These are phyloP conservation scores for Elongisporangium anandrum DNA, from an alignment of 352 stramenopile genomes.

Conservation along the genomic window DNA sequence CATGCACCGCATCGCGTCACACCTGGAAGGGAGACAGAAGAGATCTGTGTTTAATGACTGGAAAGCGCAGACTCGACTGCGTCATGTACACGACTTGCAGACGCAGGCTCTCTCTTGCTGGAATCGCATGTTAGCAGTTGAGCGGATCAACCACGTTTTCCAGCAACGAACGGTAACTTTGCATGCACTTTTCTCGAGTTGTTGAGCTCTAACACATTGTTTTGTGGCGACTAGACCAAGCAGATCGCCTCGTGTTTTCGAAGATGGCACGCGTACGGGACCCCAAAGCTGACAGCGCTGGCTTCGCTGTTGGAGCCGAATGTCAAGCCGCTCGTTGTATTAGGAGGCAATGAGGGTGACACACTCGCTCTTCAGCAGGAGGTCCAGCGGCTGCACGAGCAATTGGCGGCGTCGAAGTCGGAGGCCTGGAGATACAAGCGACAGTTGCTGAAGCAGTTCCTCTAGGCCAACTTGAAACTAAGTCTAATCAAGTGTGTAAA, in stretches of 20 bases:
- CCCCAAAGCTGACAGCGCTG: not conserved
- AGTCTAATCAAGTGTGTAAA: not conserved
- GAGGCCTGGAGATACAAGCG: slow-evolving; percentile 74
- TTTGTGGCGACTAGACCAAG: slow-evolving; percentile 22
- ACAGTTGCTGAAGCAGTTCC: slow-evolving; percentile 72
- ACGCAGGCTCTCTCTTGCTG: slow-evolving; percentile 42
- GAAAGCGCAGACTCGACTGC: slow-evolving; percentile 28
- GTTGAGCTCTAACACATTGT: not conserved
- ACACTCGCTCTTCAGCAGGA: slow-evolving; percentile 43
- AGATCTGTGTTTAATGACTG: slow-evolving; percentile 32
- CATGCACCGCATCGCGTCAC: slow-evolving; percentile 33
- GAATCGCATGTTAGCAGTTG: slow-evolving; percentile 65
- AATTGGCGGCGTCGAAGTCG: slow-evolving; percentile 61
- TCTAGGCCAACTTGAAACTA: too few relatives aligned
- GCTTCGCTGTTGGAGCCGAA: not conserved
- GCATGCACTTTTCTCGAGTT: too few relatives aligned
- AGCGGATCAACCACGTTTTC: slow-evolving; percentile 47
- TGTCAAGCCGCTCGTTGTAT: not conserved
- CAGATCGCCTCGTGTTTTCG: slow-evolving; percentile 31
- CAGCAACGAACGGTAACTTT: slow-evolving; percentile 29
- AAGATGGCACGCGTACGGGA: slow-evolving; percentile 17
- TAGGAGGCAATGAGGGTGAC: slow-evolving; percentile 17
- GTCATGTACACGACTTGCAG: slow-evolving; percentile 34
- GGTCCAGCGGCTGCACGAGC: slow-evolving; percentile 65
- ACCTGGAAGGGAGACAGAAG: slow-evolving; percentile 28